A percentile compares a stretch with the other conserved stretches of the same genome.
These are phyloP conservation scores for Chlamydomonas applanata DNA, from an alignment of 139 green algal genomes.

Conservation along the genomic window DNA sequence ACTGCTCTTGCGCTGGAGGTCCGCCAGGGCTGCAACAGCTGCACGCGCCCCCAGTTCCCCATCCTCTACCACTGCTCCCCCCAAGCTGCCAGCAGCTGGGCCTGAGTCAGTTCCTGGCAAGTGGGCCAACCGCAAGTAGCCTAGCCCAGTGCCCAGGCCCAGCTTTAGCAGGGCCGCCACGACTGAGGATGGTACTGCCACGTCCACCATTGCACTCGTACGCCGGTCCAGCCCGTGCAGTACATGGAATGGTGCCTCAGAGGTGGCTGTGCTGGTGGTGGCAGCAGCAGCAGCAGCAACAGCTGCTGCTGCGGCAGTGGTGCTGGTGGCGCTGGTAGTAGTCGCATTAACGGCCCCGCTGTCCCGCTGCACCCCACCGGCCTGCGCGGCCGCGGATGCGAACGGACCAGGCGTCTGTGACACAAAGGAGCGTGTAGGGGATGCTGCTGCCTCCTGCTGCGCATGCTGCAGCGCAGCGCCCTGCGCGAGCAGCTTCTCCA, in stretches of 20 bases:
- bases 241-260: neutral
- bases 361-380: too few species aligned
- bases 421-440: too few species aligned
- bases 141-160: slow-evolving; percentile 48
- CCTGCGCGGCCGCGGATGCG: too few species aligned
- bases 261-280: too few species aligned
- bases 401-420: too few species aligned
- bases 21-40: neutral
- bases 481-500: neutral
- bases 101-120: neutral
- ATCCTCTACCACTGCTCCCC: neutral
- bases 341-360: too few species aligned
- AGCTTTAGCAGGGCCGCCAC: slow-evolving; percentile 24
- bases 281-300: too few species aligned
- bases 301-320: too few species aligned
- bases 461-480: neutral
- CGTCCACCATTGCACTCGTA: neutral
- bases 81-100: neutral
- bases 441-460: too few species aligned
- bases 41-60: neutral
- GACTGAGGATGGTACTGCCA: slow-evolving; percentile 7
- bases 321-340: too few species aligned
- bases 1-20: too few species aligned
- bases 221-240: neutral
- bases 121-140: slow-evolving; percentile 47